A percentile compares a stretch with the other conserved stretches of the same genome.
These are phyloP conservation scores for Jacaranda mimosifolia DNA, from an alignment of 257 asterid species.

Conservation along the genomic window DNA sequence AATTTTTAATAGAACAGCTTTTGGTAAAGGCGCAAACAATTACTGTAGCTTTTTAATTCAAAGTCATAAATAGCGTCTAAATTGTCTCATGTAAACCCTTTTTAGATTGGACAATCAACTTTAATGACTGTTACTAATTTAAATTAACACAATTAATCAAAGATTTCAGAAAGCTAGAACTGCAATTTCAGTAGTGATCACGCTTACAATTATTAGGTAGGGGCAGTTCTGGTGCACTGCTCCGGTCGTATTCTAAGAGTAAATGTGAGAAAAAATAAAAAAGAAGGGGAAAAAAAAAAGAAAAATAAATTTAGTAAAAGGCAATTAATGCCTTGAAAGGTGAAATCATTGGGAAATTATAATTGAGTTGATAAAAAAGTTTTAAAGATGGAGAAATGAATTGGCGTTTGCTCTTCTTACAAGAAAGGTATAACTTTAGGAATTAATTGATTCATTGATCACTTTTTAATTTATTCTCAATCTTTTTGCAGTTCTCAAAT, in stretches of 20 bases:
- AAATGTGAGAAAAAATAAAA: not conserved
- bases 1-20: not conserved
- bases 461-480: not conserved
- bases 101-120: slow-evolving; percentile 46
- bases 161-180: slow-evolving; percentile 41
- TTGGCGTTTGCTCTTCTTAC: slow-evolving; percentile 63
- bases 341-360: slow-evolving; percentile 61
- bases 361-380: slow-evolving; percentile 36
- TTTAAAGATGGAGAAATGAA: slow-evolving; percentile 32
- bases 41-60: slow-evolving; percentile 37
- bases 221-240: slow-evolving; percentile 14
- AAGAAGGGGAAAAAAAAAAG: not conserved
- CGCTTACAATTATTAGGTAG: slow-evolving; percentile 23
- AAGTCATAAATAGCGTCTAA: slow-evolving; percentile 52
- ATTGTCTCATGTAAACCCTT: slow-evolving; percentile 39
- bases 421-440: slow-evolving; percentile 69
- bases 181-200: slow-evolving; percentile 36
- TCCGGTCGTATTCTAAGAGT: too few species aligned
- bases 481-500: slow-evolving; percentile 47
- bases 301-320: slow-evolving; percentile 1
- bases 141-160: slow-evolving; percentile 28
- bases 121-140: slow-evolving; percentile 38
- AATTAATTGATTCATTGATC: not conserved
- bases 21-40: slow-evolving; percentile 30
- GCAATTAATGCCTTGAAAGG: not conserved